These are phyloP conservation scores for Plasmodium reichenowi DNA, from an alignment of 169 alveolate species.

Conservation along the genomic window DNA sequence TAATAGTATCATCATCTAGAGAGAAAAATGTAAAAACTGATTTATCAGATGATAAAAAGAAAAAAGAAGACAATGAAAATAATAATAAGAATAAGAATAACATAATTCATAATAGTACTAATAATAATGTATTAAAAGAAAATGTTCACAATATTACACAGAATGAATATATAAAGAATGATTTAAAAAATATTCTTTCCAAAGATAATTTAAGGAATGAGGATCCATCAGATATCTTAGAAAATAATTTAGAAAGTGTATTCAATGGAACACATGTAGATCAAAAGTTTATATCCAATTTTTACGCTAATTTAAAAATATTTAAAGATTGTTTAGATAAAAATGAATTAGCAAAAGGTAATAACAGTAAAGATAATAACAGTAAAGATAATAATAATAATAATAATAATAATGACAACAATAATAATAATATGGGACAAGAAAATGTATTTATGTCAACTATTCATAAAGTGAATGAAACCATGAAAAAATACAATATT, in stretches of 20 bases:
- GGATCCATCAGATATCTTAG: background rate
- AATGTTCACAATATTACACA: background rate
- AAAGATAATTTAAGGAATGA: constrained; percentile 1
- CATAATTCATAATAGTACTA: too few species aligned
- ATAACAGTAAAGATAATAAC: background rate
- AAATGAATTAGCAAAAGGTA: background rate
- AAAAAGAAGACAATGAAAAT: background rate
- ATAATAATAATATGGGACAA: background rate
- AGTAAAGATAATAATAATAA: background rate
- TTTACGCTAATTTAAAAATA: constrained; percentile 32
- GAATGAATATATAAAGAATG: too few species aligned
- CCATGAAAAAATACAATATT: constrained; percentile 49
- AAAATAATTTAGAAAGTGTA: constrained; percentile 33
- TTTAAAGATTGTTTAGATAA: constrained; percentile 24
- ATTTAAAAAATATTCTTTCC: background rate
- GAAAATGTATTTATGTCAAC: constrained; percentile 9
- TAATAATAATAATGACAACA: background rate
- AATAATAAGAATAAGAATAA: too few species aligned
- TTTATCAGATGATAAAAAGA: background rate
- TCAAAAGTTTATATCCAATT: constrained; percentile 50
- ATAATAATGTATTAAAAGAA: too few species aligned
- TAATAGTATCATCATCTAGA: background rate
- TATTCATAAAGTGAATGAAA: constrained; percentile 36
- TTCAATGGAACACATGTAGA: constrained; percentile 3
- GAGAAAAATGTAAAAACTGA: background rate